Percentiles rank a stretch among this genome's conserved stretches.
These are phyloP conservation scores for Chaetomiaceae sp. DNA, from an alignment of 2,329 filamentous ascomycete genomes.

Conservation along the genomic window DNA sequence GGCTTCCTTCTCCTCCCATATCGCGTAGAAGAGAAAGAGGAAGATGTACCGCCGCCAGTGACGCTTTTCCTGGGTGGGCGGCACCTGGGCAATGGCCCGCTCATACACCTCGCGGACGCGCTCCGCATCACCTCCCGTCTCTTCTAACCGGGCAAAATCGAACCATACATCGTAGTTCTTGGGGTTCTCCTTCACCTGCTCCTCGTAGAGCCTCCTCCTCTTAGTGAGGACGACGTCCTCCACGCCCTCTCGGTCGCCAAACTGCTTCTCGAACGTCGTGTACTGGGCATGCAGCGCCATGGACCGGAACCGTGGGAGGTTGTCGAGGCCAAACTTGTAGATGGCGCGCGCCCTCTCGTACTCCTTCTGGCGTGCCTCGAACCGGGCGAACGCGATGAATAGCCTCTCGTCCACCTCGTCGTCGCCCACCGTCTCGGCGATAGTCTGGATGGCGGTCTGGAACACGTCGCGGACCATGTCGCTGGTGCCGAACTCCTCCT, in stretches of 20 bases:
- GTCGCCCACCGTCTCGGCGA: constrained; percentile 86
- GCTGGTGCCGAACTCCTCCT: constrained; percentile 90
- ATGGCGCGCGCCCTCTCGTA: constrained; percentile 91
- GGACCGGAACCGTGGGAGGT: constrained; percentile 82
- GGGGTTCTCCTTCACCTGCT: constrained; percentile 86
- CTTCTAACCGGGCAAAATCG: constrained; percentile 87
- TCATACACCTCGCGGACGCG: constrained; percentile 91
- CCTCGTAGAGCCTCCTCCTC: constrained; percentile 86
- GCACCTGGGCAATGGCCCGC: constrained; percentile 89
- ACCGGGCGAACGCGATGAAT: constrained; percentile 93
- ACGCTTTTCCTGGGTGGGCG: constrained; percentile 91
- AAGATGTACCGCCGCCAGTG: constrained; percentile 98
- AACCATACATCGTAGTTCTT: constrained; percentile 99
- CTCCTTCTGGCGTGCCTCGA: constrained; percentile 91
- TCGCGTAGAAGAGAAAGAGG: constrained; percentile 93
- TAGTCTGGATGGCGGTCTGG: constrained; percentile 76
- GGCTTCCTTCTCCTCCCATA: constrained; percentile 88
- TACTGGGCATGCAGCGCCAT: constrained; percentile 86
- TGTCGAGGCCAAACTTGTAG: constrained; percentile 93
- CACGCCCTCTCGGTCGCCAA: constrained; percentile 85
- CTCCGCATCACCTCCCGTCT: constrained; percentile 75
- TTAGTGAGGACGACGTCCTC: constrained; percentile 97
- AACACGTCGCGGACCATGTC: constrained; percentile 91
- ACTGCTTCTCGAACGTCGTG: constrained; percentile 97
- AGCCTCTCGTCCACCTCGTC: constrained; percentile 95